Evolutionary conservation across 2,329 filamentous ascomycete genomes (phyloP).

Genomic region (Fusarium sambucinum): DNA sequence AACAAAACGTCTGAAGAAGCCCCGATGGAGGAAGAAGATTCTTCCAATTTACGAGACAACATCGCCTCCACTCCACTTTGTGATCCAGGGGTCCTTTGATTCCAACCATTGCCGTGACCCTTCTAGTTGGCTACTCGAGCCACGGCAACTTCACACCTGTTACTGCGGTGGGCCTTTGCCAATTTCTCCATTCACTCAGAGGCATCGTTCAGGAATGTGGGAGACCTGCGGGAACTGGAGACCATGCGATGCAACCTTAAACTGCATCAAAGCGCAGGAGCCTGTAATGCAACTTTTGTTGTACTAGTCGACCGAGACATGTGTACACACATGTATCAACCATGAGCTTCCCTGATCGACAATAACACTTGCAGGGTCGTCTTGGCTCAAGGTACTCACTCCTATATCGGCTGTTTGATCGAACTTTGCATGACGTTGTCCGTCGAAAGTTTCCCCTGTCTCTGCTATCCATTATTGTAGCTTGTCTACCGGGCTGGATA

Average conservation of each 20-base stretch:
- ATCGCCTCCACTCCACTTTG: conserved; percentile 10
- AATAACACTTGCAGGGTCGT: background rate
- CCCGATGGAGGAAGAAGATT: conserved; percentile 13
- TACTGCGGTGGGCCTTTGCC: conserved; percentile 11
- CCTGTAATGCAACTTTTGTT: conserved; percentile 7
- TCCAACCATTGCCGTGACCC: conserved; percentile 5
- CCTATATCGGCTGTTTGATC: conserved; percentile 28
- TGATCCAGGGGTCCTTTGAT: background rate
- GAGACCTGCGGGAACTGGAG: background rate
- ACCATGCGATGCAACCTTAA: conserved; percentile 2
- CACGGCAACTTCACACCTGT: background rate
- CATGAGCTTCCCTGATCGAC: background rate
- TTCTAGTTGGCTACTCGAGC: background rate
- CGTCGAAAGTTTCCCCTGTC: conserved; percentile 1
- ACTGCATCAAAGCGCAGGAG: background rate
- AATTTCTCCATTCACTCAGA: conserved; percentile 15
- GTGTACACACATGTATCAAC: background rate
- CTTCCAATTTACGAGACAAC: conserved; percentile 1
- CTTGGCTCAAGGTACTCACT: conserved; percentile 7
- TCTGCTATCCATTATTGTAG: background rate
- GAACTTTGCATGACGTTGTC: conserved; percentile 2
- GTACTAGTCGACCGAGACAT: background rate
- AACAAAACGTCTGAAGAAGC: background rate
- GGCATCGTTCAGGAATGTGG: background rate
- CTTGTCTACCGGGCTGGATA: background rate